Base-by-base conservation (phyloP, 768 basidiomycete genomes). In the Scleroderma citrinum region DNA sequence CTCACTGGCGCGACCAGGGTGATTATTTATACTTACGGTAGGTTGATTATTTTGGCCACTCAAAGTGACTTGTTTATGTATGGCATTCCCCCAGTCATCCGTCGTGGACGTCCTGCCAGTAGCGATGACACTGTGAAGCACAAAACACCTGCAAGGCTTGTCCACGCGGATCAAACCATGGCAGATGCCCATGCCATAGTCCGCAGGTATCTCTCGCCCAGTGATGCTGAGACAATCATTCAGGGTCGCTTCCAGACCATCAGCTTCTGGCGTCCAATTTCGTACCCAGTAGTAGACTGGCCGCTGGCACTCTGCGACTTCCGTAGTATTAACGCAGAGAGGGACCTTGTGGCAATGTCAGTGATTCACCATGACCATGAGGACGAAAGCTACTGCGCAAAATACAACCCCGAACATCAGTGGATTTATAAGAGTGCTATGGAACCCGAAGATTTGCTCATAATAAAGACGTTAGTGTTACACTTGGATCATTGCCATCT, bases 11-110 rank as follows among this genome's bases (percentile, higher is more conserved):
- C 83, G 0, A 76, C 69, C 54, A 68, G 71, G 21, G 78, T 81
- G 10, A 75, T 82, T n/a, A 46, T 83, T 13, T 85, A 85, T 54
- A 81, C 83, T 55, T 82, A 83, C 57, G 83, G 82, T 80, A 49
- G 47, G 80, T 59, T 17, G n/a, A n/a, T 17, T n/a, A 12, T 45
- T 43, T 43, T 46, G 19, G 7, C 23, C 38, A 13, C 8, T 7
- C 19, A 20, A 13, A 23, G 21, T 32, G 16, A n/a, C n/a, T n/a
- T n/a, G 16, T 19, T 3, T 30, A 24, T n/a, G 14, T 49, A 19
- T 49, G 26, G 29, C 31, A 24, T 47, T 26, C 21, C 26, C 6
- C 35, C 41, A 77, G 76, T 76, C n/a, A 62, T 75, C 26, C 76
- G 77, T n/a, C 73, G 75, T 30, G 69, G 63, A 23, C 61, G 68